These are phyloP conservation scores for Pseudogymnoascus sp. DNA, from an alignment of 2,329 filamentous ascomycete species.

Conservation along the genomic window DNA sequence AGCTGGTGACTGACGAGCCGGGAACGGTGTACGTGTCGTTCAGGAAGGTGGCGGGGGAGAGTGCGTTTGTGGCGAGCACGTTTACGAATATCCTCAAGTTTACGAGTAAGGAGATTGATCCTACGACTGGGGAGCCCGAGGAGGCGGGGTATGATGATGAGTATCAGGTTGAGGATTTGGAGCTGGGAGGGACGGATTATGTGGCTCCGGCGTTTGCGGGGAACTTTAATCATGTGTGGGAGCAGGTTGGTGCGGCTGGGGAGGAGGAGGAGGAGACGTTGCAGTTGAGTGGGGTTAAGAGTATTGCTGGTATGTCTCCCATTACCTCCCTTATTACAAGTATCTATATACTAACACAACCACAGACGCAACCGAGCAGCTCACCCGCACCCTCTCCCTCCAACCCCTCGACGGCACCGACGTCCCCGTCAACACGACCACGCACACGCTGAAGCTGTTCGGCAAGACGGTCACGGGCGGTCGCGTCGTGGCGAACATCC, in stretches of 20 bases:
- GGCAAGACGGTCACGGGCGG: slow-evolving; percentile 92
- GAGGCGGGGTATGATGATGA: slow-evolving; percentile 93
- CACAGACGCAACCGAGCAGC: slow-evolving; percentile 83
- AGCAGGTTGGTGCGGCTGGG: slow-evolving; percentile 80
- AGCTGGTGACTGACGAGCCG: slow-evolving; percentile 74
- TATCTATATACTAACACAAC: slow-evolving; percentile 22
- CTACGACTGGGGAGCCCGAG: slow-evolving; percentile 85
- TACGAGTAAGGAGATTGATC: slow-evolving; percentile 96
- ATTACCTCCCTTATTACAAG: background rate
- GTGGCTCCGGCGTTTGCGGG: slow-evolving; percentile 87
- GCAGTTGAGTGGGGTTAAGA: slow-evolving; percentile 80
- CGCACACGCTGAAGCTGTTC: slow-evolving; percentile 90
- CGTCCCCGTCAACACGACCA: slow-evolving; percentile 77
- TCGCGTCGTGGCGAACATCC: slow-evolving; percentile 75
- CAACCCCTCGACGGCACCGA: slow-evolving; percentile 94
- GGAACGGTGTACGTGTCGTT: slow-evolving; percentile 95
- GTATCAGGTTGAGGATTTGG: slow-evolving; percentile 91
- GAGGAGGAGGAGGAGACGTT: slow-evolving; percentile 89
- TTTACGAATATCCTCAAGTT: slow-evolving; percentile 96
- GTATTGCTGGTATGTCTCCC: slow-evolving; percentile 65
- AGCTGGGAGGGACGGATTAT: slow-evolving; percentile 87
- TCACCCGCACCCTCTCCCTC: slow-evolving; percentile 77
- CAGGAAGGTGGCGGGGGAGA: slow-evolving; percentile 70
- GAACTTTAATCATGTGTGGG: slow-evolving; percentile 94
- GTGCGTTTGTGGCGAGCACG: slow-evolving; percentile 66